Evolutionary conservation across 345 rosid genomes (phyloP), one percentile per base, ranked within the genome.

Genomic region (Bruguiera sexangula): DNA sequence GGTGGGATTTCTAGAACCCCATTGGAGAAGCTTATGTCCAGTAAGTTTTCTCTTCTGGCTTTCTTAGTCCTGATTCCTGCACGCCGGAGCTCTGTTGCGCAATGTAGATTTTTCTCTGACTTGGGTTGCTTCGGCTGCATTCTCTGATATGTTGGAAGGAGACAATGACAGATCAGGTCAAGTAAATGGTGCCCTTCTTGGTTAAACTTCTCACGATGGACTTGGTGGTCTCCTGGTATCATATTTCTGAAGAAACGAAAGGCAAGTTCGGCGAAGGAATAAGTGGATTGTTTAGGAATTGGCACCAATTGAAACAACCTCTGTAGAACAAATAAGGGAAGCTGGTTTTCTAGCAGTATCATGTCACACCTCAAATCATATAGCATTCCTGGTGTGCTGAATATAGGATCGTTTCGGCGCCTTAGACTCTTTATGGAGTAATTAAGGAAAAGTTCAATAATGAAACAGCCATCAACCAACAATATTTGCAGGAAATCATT

Each of bases 131-230:
- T 69, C 9, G 26, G 46, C 19, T 26, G 43, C 31, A 54, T 57
- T 48, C 82, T 65, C 8, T 77, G 83, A 43, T 26, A 1, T 2
- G 81, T 69, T 2, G 87, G 92, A 63, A 82, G 82, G 27, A 82
- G 79, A 62, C 87, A 84, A 46, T 85, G 83, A 15, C 84, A 76
- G 68, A 83, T 72, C 29, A 87, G 60, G 74, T 82, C 88, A 1
- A 84, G 90, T 11, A 84, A 59, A 64, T 84, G 90, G 70, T 84
- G 76, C 15, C 84, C 82, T 63, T 85, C 92, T 48, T 78, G 83
- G 34, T 76, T 78, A 70, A 84, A 82, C 69, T 78, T 87, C 37
- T 68, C 70, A 0, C 63, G 70, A 22, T 75, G 81, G 29, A 77
- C 27, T 4, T 36, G 59, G 22, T 52, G 75, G 9, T 85, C 81